Evolutionary conservation across 306 rosid genomes (phyloP).

Genomic region (Astragalus glycyphyllos): DNA sequence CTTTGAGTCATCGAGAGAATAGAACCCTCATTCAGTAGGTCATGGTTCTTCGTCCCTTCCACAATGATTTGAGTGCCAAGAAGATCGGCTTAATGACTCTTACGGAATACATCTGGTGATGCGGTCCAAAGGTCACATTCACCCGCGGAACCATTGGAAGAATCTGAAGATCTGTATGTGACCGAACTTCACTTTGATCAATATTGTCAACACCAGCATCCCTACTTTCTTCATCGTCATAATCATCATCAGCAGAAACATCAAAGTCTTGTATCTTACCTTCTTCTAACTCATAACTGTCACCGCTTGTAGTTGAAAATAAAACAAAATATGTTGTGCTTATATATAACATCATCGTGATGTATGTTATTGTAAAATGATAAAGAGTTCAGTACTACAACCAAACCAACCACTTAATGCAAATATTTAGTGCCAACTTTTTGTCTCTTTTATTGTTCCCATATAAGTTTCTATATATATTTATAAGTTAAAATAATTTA

Average conservation of each 20-base stretch:
- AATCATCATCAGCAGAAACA: constrained; percentile 6
- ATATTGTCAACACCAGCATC: no score
- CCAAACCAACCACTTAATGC: no score
- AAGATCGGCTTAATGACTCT: constrained; percentile 73
- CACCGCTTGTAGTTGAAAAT: constrained; percentile 7
- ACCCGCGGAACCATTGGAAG: constrained; percentile 75
- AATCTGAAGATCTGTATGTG: constrained; percentile 62
- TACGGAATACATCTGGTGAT: constrained; percentile 68
- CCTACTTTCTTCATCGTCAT: constrained; percentile 10
- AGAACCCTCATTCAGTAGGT: constrained; percentile 67
- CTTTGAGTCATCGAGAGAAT: no score
- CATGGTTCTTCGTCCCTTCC: constrained; percentile 76
- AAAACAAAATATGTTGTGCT: no score
- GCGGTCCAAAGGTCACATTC: constrained; percentile 62
- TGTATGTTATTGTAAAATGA: no score
- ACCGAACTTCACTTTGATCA: constrained; percentile 19
- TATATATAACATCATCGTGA: no score
- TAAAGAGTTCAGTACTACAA: no score
- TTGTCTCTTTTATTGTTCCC: no score
- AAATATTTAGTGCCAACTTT: no score
- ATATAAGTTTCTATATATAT: no score
- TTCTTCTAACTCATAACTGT: constrained; percentile 54
- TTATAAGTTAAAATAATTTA: no score
- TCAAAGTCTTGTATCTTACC: constrained; percentile 66
- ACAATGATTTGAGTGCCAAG: constrained; percentile 62